Evolutionary conservation across 2,329 filamentous ascomycete genomes (phyloP).

Genomic region (Pyrenochaeta sp.): DNA sequence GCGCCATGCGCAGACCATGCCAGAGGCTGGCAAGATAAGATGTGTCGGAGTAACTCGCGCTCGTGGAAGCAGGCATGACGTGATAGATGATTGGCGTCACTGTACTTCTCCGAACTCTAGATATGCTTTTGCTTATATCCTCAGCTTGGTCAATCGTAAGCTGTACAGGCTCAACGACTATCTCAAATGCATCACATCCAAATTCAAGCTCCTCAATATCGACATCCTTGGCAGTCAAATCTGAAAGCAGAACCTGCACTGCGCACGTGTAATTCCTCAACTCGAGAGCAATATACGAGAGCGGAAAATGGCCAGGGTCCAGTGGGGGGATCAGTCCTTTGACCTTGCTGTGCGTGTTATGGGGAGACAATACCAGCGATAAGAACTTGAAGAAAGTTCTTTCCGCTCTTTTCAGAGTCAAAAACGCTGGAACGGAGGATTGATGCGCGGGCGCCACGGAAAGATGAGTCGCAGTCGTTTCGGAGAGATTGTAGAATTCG

Average conservation of each 20-base stretch:
- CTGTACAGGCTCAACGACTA: conserved; percentile 58
- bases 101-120: conserved; percentile 67
- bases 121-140: conserved; percentile 66
- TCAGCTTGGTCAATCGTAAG: conserved; percentile 33
- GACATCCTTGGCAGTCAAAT: conserved; percentile 62
- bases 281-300: conserved; percentile 68
- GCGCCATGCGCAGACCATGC: conserved; percentile 69
- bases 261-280: conserved; percentile 72
- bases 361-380: conserved; percentile 64
- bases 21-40: conserved; percentile 65
- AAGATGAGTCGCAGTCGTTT: conserved; percentile 49
- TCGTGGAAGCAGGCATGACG: conserved; percentile 38
- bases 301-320: conserved; percentile 68
- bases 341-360: conserved; percentile 47
- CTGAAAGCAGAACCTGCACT: conserved; percentile 67
- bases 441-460: conserved; percentile 36
- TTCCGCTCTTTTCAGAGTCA: conserved; percentile 73
- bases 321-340: conserved; percentile 57
- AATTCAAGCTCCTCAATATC: conserved; percentile 72
- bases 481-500: conserved; percentile 79
- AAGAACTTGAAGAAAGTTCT: conserved; percentile 74
- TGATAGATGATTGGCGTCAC: conserved; percentile 59
- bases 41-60: conserved; percentile 28
- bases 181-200: conserved; percentile 72
- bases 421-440: conserved; percentile 63